Percentiles rank a stretch among this genome's conserved stretches.
Evolutionary conservation across 805 yeast species (phyloP).

Genomic region (Saturnispora kantuleensis): DNA sequence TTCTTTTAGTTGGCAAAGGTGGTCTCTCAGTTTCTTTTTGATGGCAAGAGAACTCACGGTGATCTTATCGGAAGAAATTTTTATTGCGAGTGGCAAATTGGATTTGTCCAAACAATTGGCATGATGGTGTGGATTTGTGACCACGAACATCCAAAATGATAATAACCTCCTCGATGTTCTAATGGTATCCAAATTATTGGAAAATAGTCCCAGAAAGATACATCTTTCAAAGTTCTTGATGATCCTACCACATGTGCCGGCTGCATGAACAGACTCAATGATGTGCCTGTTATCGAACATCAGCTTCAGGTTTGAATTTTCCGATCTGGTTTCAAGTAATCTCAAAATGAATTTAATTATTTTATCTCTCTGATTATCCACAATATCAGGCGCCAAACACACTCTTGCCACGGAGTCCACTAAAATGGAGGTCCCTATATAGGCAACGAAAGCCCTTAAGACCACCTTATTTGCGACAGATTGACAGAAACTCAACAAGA

Average conservation of each 20-base stretch:
- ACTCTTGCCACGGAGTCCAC: constrained; percentile 29
- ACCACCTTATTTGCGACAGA: constrained; percentile 25
- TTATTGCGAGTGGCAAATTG: constrained; percentile 31
- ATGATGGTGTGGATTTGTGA: constrained; percentile 16
- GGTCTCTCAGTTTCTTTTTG: constrained; percentile 53
- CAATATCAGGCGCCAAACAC: constrained; percentile 18
- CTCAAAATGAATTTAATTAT: constrained; percentile 31
- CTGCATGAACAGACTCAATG: constrained; percentile 13
- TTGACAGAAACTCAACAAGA: constrained; percentile 26
- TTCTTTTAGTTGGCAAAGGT: constrained; percentile 21
- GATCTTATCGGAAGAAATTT: constrained; percentile 45
- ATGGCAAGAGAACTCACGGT: constrained; percentile 67
- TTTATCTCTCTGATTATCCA: constrained; percentile 20
- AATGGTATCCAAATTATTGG: constrained; percentile 42
- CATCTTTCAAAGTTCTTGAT: constrained; percentile 40
- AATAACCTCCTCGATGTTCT: constrained; percentile 36
- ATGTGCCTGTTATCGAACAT: constrained; percentile 6
- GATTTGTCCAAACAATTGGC: constrained; percentile 18
- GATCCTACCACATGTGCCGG: constrained; percentile 24
- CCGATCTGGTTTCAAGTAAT: constrained; percentile 30
- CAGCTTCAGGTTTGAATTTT: constrained; percentile 9
- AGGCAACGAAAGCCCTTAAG: constrained; percentile 26
- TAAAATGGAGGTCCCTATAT: constrained; percentile 31
- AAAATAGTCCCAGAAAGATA: constrained; percentile 40
- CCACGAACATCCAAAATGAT: constrained; percentile 17